Percentiles rank a stretch among this genome's conserved stretches.
Conservation (phyloP, 2,329 filamentous ascomycete species). For the Macrophomina pseudophaseolina region DNA sequence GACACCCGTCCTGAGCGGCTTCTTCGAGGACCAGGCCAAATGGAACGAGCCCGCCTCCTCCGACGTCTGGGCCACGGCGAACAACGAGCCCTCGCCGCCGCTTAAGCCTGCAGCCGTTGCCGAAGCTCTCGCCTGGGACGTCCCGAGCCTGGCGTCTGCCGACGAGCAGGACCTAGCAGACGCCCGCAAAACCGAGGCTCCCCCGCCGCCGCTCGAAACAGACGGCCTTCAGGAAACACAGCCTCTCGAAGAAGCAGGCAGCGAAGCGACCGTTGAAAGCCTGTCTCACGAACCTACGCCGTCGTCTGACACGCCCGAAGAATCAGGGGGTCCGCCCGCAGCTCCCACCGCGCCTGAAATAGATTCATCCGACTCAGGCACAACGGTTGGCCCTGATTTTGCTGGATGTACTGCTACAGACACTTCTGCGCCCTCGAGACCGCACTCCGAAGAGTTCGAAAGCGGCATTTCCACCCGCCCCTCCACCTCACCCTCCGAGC, state of each 20-base stretch:
- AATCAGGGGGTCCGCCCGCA: slow-evolving; percentile 7
- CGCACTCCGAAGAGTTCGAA: slow-evolving; percentile 24
- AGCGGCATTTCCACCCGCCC: slow-evolving; percentile 38
- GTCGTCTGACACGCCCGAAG: neutral
- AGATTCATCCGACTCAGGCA: slow-evolving; percentile 40
- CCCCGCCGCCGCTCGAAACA: neutral
- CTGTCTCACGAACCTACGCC: slow-evolving; percentile 9
- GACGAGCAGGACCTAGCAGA: neutral
- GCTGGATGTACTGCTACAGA: neutral
- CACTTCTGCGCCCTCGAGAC: neutral
- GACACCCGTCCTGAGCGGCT: slow-evolving; percentile 20
- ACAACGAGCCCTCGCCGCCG: neutral
- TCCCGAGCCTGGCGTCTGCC: neutral
- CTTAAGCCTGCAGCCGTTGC: neutral
- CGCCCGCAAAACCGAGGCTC: neutral
- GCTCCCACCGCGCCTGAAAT: slow-evolving; percentile 16
- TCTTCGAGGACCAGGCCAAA: slow-evolving; percentile 43
- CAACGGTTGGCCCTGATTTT: slow-evolving; percentile 37
- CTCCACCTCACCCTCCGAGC: slow-evolving; percentile 44
- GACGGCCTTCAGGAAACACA: neutral
- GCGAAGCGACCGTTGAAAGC: neutral
- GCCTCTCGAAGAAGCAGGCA: slow-evolving; percentile 10
- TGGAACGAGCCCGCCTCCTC: slow-evolving; percentile 42
- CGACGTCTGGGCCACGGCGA: slow-evolving; percentile 35
- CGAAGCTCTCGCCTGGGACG: neutral